Percentiles rank a stretch among this genome's conserved stretches.
phyloP scores from a whole-genome alignment of 2,329 filamentous ascomycete genomes.

The Clonostachys rhizophaga region DNA sequence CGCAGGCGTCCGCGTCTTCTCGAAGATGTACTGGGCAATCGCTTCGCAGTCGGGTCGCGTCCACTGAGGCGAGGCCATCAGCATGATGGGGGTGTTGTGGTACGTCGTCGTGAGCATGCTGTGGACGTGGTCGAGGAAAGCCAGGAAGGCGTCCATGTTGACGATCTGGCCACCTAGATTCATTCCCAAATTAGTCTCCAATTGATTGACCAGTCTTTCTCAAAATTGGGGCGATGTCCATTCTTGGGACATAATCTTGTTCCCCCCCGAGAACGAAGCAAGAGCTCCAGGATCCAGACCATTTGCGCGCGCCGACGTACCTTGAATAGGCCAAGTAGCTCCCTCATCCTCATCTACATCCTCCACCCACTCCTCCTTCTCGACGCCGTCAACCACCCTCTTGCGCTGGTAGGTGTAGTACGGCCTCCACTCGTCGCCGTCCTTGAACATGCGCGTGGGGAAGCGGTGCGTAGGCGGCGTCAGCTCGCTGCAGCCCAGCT shows the following conservation, averaged over 20 bases:
- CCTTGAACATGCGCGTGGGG: constrained; percentile 91
- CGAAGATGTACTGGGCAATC: constrained; percentile 91
- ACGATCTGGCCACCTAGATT: constrained; percentile 69
- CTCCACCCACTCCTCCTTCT: constrained; percentile 75
- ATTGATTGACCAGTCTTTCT: neutral
- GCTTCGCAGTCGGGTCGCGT: constrained; percentile 81
- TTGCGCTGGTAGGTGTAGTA: constrained; percentile 69
- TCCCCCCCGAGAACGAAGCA: neutral
- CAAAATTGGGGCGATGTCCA: neutral
- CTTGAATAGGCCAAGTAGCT: constrained; percentile 79
- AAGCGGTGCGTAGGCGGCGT: constrained; percentile 85
- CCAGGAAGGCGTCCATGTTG: constrained; percentile 90
- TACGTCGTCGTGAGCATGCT: constrained; percentile 84
- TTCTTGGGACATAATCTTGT: neutral
- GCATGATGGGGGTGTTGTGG: constrained; percentile 91
- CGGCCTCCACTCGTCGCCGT: constrained; percentile 72
- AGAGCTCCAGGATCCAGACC: neutral
- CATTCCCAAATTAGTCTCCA: neutral
- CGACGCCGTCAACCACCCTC: constrained; percentile 41
- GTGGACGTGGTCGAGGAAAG: constrained; percentile 89
- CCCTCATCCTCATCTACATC: constrained; percentile 84
- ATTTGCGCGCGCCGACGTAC: constrained; percentile 23
- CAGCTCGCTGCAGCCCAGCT: constrained; percentile 85
- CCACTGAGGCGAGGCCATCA: constrained; percentile 89
- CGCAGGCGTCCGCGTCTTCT: constrained; percentile 92